A percentile compares a stretch with the other conserved stretches of the same genome.
Conservation (phyloP, 2,329 filamentous ascomycete species). For the Arachnopeziza araneosa region DNA sequence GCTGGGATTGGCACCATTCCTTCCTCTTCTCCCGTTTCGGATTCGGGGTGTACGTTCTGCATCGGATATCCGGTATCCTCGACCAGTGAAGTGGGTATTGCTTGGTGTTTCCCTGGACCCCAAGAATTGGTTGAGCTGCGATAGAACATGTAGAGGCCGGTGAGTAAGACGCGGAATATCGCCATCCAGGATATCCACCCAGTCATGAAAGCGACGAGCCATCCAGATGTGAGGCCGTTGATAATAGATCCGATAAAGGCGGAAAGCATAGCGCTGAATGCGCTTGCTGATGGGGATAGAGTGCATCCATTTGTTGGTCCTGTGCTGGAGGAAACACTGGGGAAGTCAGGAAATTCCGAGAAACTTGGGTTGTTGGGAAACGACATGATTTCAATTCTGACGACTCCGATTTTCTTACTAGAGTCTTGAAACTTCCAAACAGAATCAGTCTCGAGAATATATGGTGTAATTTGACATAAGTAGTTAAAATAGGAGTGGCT, state of each 20-base stretch:
- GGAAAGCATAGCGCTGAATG: slow-evolving; percentile 7
- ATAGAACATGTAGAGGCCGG: slow-evolving; percentile 5
- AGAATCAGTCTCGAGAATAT: too few relatives aligned
- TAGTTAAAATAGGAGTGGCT: too few relatives aligned
- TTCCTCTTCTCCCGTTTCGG: neutral
- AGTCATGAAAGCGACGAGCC: slow-evolving; percentile 5
- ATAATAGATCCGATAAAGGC: slow-evolving; percentile 5
- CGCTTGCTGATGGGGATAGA: slow-evolving; percentile 5
- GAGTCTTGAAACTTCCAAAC: neutral
- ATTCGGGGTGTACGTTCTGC: neutral
- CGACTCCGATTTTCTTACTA: neutral
- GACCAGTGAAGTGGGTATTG: neutral
- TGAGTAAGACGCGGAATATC: slow-evolving; percentile 3
- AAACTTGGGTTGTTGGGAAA: neutral
- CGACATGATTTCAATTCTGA: neutral
- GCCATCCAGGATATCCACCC: slow-evolving; percentile 6
- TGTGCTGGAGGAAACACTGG: neutral
- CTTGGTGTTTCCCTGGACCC: neutral
- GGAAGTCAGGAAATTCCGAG: neutral
- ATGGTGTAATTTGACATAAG: too few relatives aligned
- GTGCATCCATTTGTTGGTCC: neutral
- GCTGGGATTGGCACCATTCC: neutral
- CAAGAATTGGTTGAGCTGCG: slow-evolving; percentile 1
- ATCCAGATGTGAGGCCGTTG: slow-evolving; percentile 7
- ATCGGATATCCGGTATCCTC: neutral